These are phyloP conservation scores for Russula earlei DNA, from an alignment of 768 basidiomycete species.

Conservation along the genomic window DNA sequence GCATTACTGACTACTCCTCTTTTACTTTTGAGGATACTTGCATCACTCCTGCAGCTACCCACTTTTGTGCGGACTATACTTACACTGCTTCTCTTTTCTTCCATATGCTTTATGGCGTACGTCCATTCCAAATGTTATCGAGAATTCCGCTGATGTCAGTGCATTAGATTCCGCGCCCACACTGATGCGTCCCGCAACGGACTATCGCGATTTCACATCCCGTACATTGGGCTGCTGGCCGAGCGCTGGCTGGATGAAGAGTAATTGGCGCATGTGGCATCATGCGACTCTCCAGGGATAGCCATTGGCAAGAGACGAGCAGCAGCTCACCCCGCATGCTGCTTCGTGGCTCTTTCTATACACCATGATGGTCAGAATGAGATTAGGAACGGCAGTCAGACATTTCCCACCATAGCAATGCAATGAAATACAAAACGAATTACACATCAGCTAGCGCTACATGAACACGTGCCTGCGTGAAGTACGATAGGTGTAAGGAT, in stretches of 20 bases:
- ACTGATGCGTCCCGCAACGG: constrained; percentile 42
- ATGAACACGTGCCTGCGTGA: constrained; percentile 18
- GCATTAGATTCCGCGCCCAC: constrained; percentile 40
- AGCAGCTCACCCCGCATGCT: not conserved
- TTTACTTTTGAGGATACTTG: constrained; percentile 44
- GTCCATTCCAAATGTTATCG: constrained; percentile 21
- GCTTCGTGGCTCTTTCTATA: not conserved
- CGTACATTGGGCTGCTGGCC: constrained; percentile 53
- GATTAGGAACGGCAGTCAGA: constrained; percentile 6
- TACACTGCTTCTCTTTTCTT: constrained; percentile 36
- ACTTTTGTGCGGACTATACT: constrained; percentile 41
- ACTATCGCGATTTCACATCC: constrained; percentile 50
- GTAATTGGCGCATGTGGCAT: constrained; percentile 25
- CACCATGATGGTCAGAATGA: not conserved
- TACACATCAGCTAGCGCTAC: constrained; percentile 18
- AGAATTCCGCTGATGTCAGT: not conserved
- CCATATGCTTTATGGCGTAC: constrained; percentile 48
- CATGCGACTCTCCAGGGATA: not conserved
- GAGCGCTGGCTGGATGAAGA: constrained; percentile 64
- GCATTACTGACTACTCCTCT: constrained; percentile 61
- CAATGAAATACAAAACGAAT: constrained; percentile 21
- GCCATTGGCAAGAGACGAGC: not conserved
- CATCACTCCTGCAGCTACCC: constrained; percentile 44
- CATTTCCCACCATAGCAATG: constrained; percentile 21
- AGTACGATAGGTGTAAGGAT: constrained; percentile 26